These are phyloP conservation scores for Suhomyces coccinellae DNA, from an alignment of 1,139 yeast genomes.

Conservation along the genomic window DNA sequence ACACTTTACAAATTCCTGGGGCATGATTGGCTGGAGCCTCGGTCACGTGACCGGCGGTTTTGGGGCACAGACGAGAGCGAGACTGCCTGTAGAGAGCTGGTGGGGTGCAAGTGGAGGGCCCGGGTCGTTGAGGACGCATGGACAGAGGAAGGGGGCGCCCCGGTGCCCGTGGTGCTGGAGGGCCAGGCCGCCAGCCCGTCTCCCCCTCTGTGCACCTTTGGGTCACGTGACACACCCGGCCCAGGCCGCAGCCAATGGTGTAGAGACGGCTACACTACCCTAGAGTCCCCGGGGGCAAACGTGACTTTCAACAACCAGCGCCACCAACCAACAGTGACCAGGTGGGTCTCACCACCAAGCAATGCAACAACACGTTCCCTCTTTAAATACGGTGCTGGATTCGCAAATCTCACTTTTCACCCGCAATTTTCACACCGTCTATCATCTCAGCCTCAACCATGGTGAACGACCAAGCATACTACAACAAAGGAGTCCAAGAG, in stretches of 20 bases:
- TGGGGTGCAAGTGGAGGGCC: no score
- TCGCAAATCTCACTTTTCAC: background rate
- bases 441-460: no score
- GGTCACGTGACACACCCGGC: background rate
- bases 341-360: no score
- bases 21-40: conserved; percentile 9
- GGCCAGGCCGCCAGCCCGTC: background rate
- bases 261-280: background rate
- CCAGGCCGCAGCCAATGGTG: conserved; percentile 1
- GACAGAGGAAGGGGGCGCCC: no score
- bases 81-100: no score
- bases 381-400: no score
- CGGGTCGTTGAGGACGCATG: no score
- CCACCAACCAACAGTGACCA: background rate
- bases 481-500: conserved; percentile 23
- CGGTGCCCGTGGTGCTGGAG: no score
- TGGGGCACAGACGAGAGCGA: no score
- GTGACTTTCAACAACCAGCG: background rate
- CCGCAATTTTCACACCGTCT: background rate
- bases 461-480: conserved; percentile 24
- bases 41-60: conserved; percentile 7
- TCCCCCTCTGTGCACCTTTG: background rate
- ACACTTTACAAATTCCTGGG: conserved; percentile 13
- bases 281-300: background rate
- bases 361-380: background rate